These are phyloP conservation scores for Didymella sp. DNA, from an alignment of 2,329 filamentous ascomycete genomes.

Conservation along the genomic window DNA sequence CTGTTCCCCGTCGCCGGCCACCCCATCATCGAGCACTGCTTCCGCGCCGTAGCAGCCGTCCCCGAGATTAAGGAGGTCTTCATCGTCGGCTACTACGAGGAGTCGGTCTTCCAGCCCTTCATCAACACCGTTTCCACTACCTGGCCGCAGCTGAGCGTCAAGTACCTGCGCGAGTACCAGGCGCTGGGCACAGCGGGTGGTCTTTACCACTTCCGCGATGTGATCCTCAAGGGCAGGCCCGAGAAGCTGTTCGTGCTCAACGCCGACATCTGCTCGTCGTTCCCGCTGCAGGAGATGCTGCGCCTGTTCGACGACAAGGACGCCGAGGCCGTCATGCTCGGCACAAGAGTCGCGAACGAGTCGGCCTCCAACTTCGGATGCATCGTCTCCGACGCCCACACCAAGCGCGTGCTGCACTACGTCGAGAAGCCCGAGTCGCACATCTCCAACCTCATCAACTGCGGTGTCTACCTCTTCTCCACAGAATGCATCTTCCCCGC, in stretches of 20 bases:
- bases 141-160: conserved; percentile 87
- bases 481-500: conserved; percentile 96
- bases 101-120: conserved; percentile 95
- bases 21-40: conserved; percentile 97
- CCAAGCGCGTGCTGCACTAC: conserved; percentile 95
- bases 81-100: conserved; percentile 98
- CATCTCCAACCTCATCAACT: conserved; percentile 99
- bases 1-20: conserved; percentile 98
- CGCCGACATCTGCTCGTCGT: conserved; percentile 98
- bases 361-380: conserved; percentile 96
- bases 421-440: conserved; percentile 98
- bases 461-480: conserved; percentile 96
- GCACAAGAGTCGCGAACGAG: conserved; percentile 88
- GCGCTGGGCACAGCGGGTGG: conserved; percentile 94
- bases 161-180: conserved; percentile 97
- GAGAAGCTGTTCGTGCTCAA: conserved; percentile 98
- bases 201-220: conserved; percentile 98
- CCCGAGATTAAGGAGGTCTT: conserved; percentile 94
- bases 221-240: conserved; percentile 92
- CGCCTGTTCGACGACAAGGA: conserved; percentile 93
- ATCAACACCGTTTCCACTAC: conserved; percentile 87
- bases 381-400: conserved; percentile 93
- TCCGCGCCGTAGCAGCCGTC: conserved; percentile 88
- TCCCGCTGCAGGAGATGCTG: conserved; percentile 95
- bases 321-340: conserved; percentile 94